Base-by-base conservation (phyloP, 1,284 basidiomycete species). In the Ustilago curta region DNA sequence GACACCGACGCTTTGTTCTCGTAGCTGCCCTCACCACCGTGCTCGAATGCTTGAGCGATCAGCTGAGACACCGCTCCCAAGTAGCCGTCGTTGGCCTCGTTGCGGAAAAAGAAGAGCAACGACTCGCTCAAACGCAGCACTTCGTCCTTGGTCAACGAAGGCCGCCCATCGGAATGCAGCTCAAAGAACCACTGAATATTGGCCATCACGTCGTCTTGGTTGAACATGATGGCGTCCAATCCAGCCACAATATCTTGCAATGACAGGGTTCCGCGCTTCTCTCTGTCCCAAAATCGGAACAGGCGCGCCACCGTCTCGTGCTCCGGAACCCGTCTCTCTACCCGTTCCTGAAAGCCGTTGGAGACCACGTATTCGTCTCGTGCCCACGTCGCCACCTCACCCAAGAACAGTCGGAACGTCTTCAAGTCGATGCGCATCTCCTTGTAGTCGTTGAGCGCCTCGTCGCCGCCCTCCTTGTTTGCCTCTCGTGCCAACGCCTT, bases 161-260 rank as follows among this genome's bases (percentile, higher is more conserved):
- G 94, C 81, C 98, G 95, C 75, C 93, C 94, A 85, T 98, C 92
- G 86, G 95, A 95, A 42, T 84, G 83, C 54, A 99, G 86, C 76
- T 93, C 92, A 86, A 99, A 98, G 87, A 99, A 96, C 95, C 96
- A 98, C 85, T 97, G 93, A 79, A 98, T 97, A 80, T 93, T 96
- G 69, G 95, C 93, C 94, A 98, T 97, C 69, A 99, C 87, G 84
- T 97, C 97, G 37, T 79, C 81, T 27, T 76, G 65, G 19, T 77
- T 69, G 85, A 94, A 93, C 90, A 98, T 93, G 60, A 97, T 92
- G 14, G 91, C 91, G 80, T 97, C 91, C 47, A 99, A 87, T 1
- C 96, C 97, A 40, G 88, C 89, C 8, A 99, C 91, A 29, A 99
- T 88, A 84, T 99, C 95, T 91, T 82, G 83, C 50, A 84, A 52